These are phyloP conservation scores for Fonsecaea erecta DNA, from an alignment of 2,329 filamentous ascomycete genomes.

Conservation along the genomic window DNA sequence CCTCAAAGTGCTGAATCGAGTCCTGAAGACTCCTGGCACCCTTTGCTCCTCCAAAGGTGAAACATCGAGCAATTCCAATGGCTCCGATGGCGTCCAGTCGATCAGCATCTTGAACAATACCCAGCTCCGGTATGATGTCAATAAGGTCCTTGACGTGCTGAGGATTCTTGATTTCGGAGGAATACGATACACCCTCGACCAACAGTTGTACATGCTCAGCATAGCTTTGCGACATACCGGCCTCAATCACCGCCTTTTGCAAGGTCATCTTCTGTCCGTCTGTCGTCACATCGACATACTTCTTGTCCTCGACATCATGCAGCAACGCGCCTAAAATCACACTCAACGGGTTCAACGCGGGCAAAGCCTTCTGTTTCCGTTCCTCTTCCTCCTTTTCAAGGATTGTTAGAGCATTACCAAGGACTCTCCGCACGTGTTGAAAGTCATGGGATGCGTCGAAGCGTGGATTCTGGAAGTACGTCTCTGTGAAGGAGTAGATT, in stretches of 20 bases:
- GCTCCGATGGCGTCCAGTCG: slow-evolving; percentile 88
- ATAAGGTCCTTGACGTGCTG: slow-evolving; percentile 65
- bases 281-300: slow-evolving; percentile 31
- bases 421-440: slow-evolving; percentile 78
- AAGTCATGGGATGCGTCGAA: slow-evolving; percentile 85
- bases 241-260: slow-evolving; percentile 26
- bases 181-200: slow-evolving; percentile 78
- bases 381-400: slow-evolving; percentile 54
- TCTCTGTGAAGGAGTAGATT: slow-evolving; percentile 34
- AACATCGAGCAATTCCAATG: slow-evolving; percentile 78
- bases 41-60: slow-evolving; percentile 75
- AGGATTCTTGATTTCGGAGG: slow-evolving; percentile 71
- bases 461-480: slow-evolving; percentile 36
- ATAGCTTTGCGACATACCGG: slow-evolving; percentile 29
- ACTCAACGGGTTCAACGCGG: slow-evolving; percentile 30
- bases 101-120: slow-evolving; percentile 89
- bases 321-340: slow-evolving; percentile 39
- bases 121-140: slow-evolving; percentile 71
- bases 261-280: slow-evolving; percentile 23
- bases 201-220: slow-evolving; percentile 72
- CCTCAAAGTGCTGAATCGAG: slow-evolving; percentile 74
- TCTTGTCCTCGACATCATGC: slow-evolving; percentile 41
- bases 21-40: slow-evolving; percentile 57
- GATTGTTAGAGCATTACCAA: slow-evolving; percentile 72
- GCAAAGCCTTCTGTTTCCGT: slow-evolving; percentile 20